Percentiles rank a stretch among this genome's conserved stretches.
Evolutionary conservation across 257 asterid species (phyloP).

Genomic region (Jacaranda copaia): DNA sequence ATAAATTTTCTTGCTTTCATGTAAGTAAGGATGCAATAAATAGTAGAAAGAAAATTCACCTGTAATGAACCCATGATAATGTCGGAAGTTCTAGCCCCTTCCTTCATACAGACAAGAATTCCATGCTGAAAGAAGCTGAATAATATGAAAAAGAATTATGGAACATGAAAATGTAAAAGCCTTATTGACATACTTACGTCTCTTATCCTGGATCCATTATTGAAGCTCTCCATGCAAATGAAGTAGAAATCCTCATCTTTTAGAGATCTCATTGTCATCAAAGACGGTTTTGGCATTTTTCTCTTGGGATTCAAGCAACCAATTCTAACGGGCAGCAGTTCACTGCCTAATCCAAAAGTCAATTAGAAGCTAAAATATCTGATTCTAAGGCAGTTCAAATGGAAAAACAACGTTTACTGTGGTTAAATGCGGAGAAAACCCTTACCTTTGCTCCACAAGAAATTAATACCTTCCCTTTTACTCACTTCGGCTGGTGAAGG

Average conservation of each 20-base stretch:
- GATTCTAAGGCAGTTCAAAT: slow-evolving; percentile 29
- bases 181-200: slow-evolving; percentile 49
- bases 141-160: background rate
- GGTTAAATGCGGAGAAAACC: slow-evolving; percentile 16
- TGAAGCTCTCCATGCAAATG: slow-evolving; percentile 70
- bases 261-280: slow-evolving; percentile 62
- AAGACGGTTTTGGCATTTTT: slow-evolving; percentile 61
- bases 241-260: slow-evolving; percentile 63
- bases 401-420: background rate
- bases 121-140: slow-evolving; percentile 52
- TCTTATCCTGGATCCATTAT: slow-evolving; percentile 41
- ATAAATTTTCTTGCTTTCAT: background rate
- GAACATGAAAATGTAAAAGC: background rate
- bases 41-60: slow-evolving; percentile 44
- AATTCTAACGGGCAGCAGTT: slow-evolving; percentile 73
- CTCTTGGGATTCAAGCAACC: slow-evolving; percentile 71
- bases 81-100: slow-evolving; percentile 75
- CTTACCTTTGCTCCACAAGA: slow-evolving; percentile 70
- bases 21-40: background rate
- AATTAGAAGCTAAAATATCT: slow-evolving; percentile 28
- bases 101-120: slow-evolving; percentile 73
- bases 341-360: slow-evolving; percentile 61
- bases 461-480: slow-evolving; percentile 66
- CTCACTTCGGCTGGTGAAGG: slow-evolving; percentile 98
- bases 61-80: slow-evolving; percentile 72